A percentile compares a stretch with the other conserved stretches of the same genome.
Evolutionary conservation across 768 basidiomycete genomes (phyloP).

Genomic region (Hygrophorus pudorinus): DNA sequence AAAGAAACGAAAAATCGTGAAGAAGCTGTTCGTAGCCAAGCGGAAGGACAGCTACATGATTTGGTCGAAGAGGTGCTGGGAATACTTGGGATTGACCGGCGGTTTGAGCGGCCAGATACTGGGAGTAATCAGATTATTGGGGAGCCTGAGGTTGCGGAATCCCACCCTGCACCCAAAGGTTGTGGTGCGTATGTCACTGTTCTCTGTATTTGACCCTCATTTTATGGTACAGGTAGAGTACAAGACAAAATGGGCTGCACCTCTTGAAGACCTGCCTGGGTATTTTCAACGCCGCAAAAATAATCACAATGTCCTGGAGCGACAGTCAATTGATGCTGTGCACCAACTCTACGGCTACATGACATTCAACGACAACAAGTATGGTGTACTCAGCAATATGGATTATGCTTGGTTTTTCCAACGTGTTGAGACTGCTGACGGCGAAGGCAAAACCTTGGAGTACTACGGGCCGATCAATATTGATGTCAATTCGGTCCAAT

Average conservation of each 20-base stretch:
- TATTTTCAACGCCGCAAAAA: conserved; percentile 3
- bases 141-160: too few species aligned
- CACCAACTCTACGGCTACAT: conserved; percentile 11
- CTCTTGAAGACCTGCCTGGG: conserved; percentile 5
- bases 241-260: conserved; percentile 9
- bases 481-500: too few species aligned
- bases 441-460: conserved; percentile 5
- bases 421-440: conserved; percentile 5
- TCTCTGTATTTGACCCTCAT: too few species aligned
- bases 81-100: too few species aligned
- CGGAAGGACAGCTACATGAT: too few species aligned
- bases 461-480: conserved; percentile 7
- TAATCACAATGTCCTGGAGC: conserved; percentile 1
- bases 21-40: too few species aligned
- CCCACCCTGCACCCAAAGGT: too few species aligned
- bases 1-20: too few species aligned
- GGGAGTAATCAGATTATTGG: too few species aligned
- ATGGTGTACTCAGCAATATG: conserved; percentile 11
- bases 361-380: conserved; percentile 11
- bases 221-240: conserved; percentile 11
- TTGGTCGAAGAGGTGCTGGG: too few species aligned
- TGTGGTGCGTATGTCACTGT: too few species aligned
- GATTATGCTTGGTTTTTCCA: conserved; percentile 10
- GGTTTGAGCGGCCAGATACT: too few species aligned
- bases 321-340: conserved; percentile 9